phyloP scores from a whole-genome alignment of 345 rosid species.

The Arabidopsis thaliana region TAIR10.1 NC_003071.7:8797001-8797500 shows the following conservation, averaged over 20 bases:
- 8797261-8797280: not conserved
- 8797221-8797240: slow-evolving; percentile 17
- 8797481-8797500: not conserved
- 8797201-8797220: not conserved
- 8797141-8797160: not conserved
- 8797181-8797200: not conserved
- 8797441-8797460: not conserved
- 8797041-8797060: slow-evolving; percentile 7
- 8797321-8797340: not conserved
- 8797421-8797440: slow-evolving; percentile 6
- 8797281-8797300: not conserved
- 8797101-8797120: not conserved
- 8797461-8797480: not conserved
- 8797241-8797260: not conserved
- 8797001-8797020: slow-evolving; percentile 27
- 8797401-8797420: not conserved
- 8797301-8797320: not conserved
- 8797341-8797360: not conserved
- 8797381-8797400: not conserved
- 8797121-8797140: slow-evolving; percentile 28
- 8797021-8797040: slow-evolving; percentile 12
- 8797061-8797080: slow-evolving; percentile 1
- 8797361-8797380: slow-evolving; percentile 4
- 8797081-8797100: slow-evolving; percentile 5
- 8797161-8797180: not conserved